Evolutionary conservation across 2,329 filamentous ascomycete species (phyloP).

Genomic region (Aschersonia sp.): DNA sequence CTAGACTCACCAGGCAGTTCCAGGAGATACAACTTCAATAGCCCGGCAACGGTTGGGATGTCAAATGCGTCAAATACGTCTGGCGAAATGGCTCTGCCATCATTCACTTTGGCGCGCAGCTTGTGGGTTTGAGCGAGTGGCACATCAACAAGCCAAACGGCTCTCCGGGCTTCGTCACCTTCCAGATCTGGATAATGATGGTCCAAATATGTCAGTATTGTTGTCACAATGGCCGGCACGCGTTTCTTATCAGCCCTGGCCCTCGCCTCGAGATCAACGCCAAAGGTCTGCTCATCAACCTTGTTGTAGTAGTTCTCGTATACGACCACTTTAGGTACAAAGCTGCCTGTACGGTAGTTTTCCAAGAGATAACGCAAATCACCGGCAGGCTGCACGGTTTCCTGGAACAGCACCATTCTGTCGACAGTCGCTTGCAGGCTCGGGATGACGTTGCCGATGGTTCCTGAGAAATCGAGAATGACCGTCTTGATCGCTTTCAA

Average conservation of each 20-base stretch:
- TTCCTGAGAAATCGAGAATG: slow-evolving; percentile 90
- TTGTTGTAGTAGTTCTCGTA: slow-evolving; percentile 99
- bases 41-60: slow-evolving; percentile 82
- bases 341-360: slow-evolving; percentile 91
- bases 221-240: slow-evolving; percentile 83
- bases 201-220: slow-evolving; percentile 86
- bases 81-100: slow-evolving; percentile 63
- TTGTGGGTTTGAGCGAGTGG: slow-evolving; percentile 74
- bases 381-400: slow-evolving; percentile 86
- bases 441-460: slow-evolving; percentile 94
- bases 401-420: slow-evolving; percentile 98
- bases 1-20: slow-evolving; percentile 69
- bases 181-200: slow-evolving; percentile 96
- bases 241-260: slow-evolving; percentile 90
- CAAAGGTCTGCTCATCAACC: slow-evolving; percentile 94
- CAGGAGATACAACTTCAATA: slow-evolving; percentile 85
- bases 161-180: slow-evolving; percentile 81
- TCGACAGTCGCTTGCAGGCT: slow-evolving; percentile 91
- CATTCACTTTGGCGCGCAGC: slow-evolving; percentile 70
- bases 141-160: slow-evolving; percentile 90
- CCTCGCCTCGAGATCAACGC: slow-evolving; percentile 90
- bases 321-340: slow-evolving; percentile 75
- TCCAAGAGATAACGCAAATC: slow-evolving; percentile 90
- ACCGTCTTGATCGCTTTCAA: slow-evolving; percentile 98
- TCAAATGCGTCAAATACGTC: slow-evolving; percentile 79